These are phyloP conservation scores for Malassezia obtusa DNA, from an alignment of 1,284 basidiomycete genomes.

Conservation along the genomic window DNA sequence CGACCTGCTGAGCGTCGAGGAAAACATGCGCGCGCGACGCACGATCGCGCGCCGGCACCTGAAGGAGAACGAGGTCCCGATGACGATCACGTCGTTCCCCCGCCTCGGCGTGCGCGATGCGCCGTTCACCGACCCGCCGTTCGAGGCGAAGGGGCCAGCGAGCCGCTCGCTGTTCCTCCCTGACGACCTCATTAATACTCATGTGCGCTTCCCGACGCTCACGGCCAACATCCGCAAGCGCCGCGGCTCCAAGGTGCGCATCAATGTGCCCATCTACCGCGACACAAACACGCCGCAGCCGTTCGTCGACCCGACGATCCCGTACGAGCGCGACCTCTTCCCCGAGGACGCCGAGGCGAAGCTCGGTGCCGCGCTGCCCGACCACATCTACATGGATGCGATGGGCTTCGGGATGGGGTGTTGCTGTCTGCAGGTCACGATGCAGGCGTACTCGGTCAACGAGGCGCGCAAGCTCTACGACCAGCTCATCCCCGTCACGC, in stretches of 20 bases:
- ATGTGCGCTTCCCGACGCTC: conserved; percentile 93
- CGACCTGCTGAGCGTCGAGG: conserved; percentile 79
- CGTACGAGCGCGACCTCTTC: conserved; percentile 69
- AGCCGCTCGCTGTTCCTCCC: conserved; percentile 88
- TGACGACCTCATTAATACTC: conserved; percentile 90
- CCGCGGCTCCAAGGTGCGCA: conserved; percentile 84
- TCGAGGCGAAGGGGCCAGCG: conserved; percentile 64
- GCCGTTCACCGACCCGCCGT: conserved; percentile 80
- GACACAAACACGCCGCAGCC: conserved; percentile 77
- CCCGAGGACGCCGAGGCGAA: conserved; percentile 78
- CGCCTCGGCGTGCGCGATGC: conserved; percentile 71
- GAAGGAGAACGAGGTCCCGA: conserved; percentile 71
- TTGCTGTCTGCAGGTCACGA: conserved; percentile 92
- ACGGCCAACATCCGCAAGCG: conserved; percentile 88
- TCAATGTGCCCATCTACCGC: conserved; percentile 86
- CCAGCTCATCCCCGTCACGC: conserved; percentile 81
- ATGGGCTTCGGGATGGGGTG: conserved; percentile 99
- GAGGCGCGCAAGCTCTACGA: conserved; percentile 91
- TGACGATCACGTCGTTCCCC: conserved; percentile 93
- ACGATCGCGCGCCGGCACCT: conserved; percentile 74
- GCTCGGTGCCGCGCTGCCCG: conserved; percentile 66
- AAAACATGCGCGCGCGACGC: conserved; percentile 80
- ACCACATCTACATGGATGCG: conserved; percentile 97
- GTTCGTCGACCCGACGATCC: conserved; percentile 80
- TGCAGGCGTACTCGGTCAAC: conserved; percentile 84